Evolutionary conservation across 257 asterid species (phyloP), one percentile per base, ranked within the genome.

Genomic region (Paraleonurus japonicus): DNA sequence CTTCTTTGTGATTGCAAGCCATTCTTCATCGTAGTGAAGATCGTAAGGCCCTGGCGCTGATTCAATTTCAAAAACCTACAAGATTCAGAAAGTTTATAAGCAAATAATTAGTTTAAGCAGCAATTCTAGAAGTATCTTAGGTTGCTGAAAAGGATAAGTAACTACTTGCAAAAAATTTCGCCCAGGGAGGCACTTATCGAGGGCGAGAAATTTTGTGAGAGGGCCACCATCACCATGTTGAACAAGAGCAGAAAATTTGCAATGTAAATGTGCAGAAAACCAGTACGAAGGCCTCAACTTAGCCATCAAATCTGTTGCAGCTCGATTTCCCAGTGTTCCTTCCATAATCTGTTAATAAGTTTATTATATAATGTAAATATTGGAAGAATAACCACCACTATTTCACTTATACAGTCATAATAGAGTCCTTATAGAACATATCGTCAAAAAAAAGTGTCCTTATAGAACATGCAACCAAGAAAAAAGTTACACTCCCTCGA

Each of bases 251-350:
- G 99, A 78, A 77, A 94, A 91, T 84, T 94, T 89, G 90, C 98
- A 94, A 82, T 94, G 99, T 77, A 94, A 76, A 81, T 94, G 99
- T 13, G 98, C 99, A 61, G 99, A 85, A 82, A 94, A 91, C 98
- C 98, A 94, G 79, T 88, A 81, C 61, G 83, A 70, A 55, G 99
- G 98, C 79, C 64, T 94, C 90, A 94, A 82, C 75, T 85, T 86
- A 16, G 80, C 85, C 87, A 94, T 78, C 86, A 94, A 83, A 62
- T 85, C 92, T 55, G 95, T 84, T 53, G 99, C 98, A 75, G 99
- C 84, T 80, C 72, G 89, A 87, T 80, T 94, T 76, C 97, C 99
- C 85, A 94, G 75, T 50, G 88, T 89, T 70, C 96, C 83, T 77
- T 84, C 90, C 65, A 11, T 71, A 75, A 94, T 86, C 99, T 94